Evolutionary conservation across 164 flowering plant genomes (phyloP).

Genomic region (Chimonanthus salicifolius): DNA sequence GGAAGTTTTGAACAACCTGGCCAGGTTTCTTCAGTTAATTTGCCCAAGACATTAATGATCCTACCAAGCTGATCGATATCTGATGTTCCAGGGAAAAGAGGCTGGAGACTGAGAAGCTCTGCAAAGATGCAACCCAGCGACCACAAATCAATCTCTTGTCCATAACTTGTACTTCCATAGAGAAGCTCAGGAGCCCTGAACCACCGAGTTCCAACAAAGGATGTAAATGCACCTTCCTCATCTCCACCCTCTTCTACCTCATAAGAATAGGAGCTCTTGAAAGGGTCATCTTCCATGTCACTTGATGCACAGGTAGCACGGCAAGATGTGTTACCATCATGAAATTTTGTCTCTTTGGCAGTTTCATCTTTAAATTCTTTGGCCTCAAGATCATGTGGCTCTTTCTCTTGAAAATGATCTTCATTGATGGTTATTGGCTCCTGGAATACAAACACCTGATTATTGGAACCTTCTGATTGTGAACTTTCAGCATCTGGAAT

Average conservation of each 20-base stretch:
- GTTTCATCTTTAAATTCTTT: slow-evolving; percentile 29
- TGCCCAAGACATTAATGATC: slow-evolving; percentile 61
- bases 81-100: slow-evolving; percentile 83
- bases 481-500: slow-evolving; percentile 18
- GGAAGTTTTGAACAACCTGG: slow-evolving; percentile 71
- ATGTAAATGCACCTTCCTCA: slow-evolving; percentile 57
- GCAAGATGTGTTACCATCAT: slow-evolving; percentile 52
- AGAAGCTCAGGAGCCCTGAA: slow-evolving; percentile 87
- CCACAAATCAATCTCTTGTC: slow-evolving; percentile 83
- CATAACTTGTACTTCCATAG: slow-evolving; percentile 74
- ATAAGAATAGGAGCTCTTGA: slow-evolving; percentile 40
- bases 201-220: slow-evolving; percentile 96
- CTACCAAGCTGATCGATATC: slow-evolving; percentile 90
- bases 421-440: slow-evolving; percentile 23
- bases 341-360: slow-evolving; percentile 40
- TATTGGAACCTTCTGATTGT: slow-evolving; percentile 13
- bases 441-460: slow-evolving; percentile 10
- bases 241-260: slow-evolving; percentile 40
- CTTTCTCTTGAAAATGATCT: slow-evolving; percentile 28
- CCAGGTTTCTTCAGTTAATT: slow-evolving; percentile 64
- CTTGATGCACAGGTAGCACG: slow-evolving; percentile 68
- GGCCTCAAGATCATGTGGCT: slow-evolving; percentile 29
- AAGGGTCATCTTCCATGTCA: slow-evolving; percentile 62
- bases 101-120: slow-evolving; percentile 72
- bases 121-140: slow-evolving; percentile 90